These are phyloP conservation scores for Mollisia scopiformis DNA, from an alignment of 2,329 filamentous ascomycete species.

Conservation along the genomic window DNA sequence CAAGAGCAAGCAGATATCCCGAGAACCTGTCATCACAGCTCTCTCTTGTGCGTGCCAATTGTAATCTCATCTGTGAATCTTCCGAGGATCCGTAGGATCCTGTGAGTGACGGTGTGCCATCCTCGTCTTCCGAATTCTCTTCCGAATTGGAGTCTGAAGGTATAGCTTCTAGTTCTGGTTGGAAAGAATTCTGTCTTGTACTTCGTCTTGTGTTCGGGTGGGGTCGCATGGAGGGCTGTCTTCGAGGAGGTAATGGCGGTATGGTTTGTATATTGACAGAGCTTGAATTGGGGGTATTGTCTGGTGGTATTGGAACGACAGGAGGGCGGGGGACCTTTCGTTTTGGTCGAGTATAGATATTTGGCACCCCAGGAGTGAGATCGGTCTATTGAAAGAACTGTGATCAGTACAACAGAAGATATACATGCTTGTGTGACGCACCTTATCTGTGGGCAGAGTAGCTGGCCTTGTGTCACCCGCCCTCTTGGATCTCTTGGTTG, in stretches of 20 bases:
- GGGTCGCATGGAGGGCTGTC: conserved; percentile 44
- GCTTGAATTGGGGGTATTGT: conserved; percentile 43
- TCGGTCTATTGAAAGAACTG: conserved; percentile 28
- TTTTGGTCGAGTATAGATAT: conserved; percentile 35
- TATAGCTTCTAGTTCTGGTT: conserved; percentile 43
- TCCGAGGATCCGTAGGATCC: conserved; percentile 37
- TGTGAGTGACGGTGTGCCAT: conserved; percentile 36
- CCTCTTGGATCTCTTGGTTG: conserved; percentile 71
- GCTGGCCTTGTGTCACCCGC: conserved; percentile 66
- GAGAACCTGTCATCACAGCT: conserved; percentile 77
- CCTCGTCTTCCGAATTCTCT: conserved; percentile 42
- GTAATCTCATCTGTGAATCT: conserved; percentile 35
- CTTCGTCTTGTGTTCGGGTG: conserved; percentile 44
- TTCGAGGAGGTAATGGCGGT: conserved; percentile 41
- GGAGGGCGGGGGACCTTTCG: conserved; percentile 29
- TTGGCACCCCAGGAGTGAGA: conserved; percentile 34
- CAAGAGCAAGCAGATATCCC: conserved; percentile 77
- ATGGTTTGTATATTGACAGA: conserved; percentile 37
- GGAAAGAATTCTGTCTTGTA: conserved; percentile 44
- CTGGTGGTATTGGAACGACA: conserved; percentile 49
- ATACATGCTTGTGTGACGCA: conserved; percentile 54
- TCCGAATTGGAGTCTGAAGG: conserved; percentile 30
- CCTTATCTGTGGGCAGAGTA: conserved; percentile 68
- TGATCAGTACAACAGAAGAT: conserved; percentile 8
- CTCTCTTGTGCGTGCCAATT: conserved; percentile 58